Conservation (phyloP, 164 flowering plant genomes). For the Cinnamomum chago region DNA sequence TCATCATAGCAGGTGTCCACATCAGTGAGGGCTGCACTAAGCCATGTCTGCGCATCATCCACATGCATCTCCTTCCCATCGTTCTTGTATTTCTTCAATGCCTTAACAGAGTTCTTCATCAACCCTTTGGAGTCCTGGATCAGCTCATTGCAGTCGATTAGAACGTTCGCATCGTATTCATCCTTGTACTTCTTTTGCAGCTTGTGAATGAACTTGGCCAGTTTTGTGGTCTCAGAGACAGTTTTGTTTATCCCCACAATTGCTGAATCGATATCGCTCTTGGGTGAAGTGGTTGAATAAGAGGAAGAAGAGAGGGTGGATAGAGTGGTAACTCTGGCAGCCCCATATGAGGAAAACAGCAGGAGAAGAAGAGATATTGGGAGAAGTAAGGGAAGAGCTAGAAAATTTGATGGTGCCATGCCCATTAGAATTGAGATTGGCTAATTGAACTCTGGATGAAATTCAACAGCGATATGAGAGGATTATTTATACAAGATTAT, state of each 20-base stretch:
- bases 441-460: too few relatives aligned
- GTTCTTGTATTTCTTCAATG: slow-evolving; percentile 39
- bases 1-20: slow-evolving; percentile 85
- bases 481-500: background rate
- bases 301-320: background rate
- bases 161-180: slow-evolving; percentile 38
- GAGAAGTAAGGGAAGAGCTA: background rate
- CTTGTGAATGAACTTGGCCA: background rate
- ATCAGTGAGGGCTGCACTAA: slow-evolving; percentile 84
- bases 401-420: background rate
- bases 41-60: slow-evolving; percentile 90
- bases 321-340: too few relatives aligned
- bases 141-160: slow-evolving; percentile 60
- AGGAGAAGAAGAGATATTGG: background rate
- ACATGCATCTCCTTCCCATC: slow-evolving; percentile 46
- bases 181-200: slow-evolving; percentile 30
- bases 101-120: slow-evolving; percentile 53
- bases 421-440: too few relatives aligned
- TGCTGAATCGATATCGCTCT: background rate
- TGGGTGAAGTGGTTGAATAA: too few relatives aligned
- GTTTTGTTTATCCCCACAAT: background rate
- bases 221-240: background rate
- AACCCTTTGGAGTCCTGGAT: slow-evolving; percentile 57
- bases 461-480: background rate
- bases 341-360: background rate